Evolutionary conservation across 2,329 filamentous ascomycete genomes (phyloP), one percentile per base, ranked within the genome.

Genomic region (Ascochyta koolunga): DNA sequence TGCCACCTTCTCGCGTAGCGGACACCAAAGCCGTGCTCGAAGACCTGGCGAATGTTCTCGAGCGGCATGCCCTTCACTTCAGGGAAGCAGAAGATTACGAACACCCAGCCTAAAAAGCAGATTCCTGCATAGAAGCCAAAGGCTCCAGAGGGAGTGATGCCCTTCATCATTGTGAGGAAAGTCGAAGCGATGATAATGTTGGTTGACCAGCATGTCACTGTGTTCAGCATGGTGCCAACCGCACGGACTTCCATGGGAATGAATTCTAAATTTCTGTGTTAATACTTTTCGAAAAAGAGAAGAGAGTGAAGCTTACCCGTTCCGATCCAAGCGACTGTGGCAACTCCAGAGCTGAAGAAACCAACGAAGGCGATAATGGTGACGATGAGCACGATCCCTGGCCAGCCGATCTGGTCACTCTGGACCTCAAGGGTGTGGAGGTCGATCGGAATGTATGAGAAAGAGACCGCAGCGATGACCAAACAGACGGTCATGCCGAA

Each of bases 401-500:
- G 65, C 56, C 70, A 67, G 27, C 69, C 66, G 16, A 76, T 68
- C 2, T 47, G 39, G 31, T 69, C 57, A 27, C 56, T 65, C 41
- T 70, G 56, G 1, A 76, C 62, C 37, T 69, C 67, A 24, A 76
- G 66, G 3, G 70, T 74, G 9, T 67, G 47, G n/a, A 60, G 62
- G 31, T 76, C 61, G 58, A 87, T 68, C 0, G 82, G 79, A 56
- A 91, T 79, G 54, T 83, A 83, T 1, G 82, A 81, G 76, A 96
- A 96, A 0, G 89, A 86, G 38, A 86, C 79, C 1, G 89, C 88
- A n/a, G 89, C 89, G 3, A 89, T 72, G 1, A 92, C 65, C 15
- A 96, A 81, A 0, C 89, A 89, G 1, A 83, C 41, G 0, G 84
- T 80, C 91, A 96, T 96, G 54, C 91, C 83, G 93, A 63, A 48